phyloP scores from a whole-genome alignment of 371 early-diverging fungal species.

The Entomophthora muscae region DNA sequence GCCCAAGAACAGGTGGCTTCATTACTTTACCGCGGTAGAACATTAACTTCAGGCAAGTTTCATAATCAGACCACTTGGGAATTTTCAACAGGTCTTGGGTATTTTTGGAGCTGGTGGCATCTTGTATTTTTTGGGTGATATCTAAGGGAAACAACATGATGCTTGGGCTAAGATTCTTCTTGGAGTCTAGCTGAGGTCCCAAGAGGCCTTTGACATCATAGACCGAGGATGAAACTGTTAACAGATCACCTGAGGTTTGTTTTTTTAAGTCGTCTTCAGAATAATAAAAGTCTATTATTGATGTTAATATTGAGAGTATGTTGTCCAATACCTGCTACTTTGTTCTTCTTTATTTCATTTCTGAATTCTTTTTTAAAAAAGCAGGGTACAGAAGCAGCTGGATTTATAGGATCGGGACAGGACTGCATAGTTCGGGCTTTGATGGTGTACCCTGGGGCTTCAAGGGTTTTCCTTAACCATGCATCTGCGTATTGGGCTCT shows the following conservation, averaged over 20 bases:
- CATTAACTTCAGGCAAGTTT: neutral
- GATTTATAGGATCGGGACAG: neutral
- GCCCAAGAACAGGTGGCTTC: neutral
- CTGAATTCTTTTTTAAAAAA: neutral
- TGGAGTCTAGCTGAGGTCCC: neutral
- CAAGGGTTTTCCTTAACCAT: neutral
- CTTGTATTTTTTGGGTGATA: neutral
- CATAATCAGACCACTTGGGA: neutral
- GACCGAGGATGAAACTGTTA: neutral
- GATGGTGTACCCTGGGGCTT: neutral
- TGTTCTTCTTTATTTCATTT: neutral
- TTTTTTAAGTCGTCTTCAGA: neutral
- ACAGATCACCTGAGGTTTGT: neutral
- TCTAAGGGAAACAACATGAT: neutral
- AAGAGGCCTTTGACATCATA: neutral
- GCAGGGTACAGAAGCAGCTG: neutral
- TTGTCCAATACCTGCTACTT: neutral
- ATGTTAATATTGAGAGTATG: neutral
- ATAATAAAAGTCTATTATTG: neutral
- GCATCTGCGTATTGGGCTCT: neutral
- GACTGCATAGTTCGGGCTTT: neutral
- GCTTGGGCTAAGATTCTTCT: neutral
- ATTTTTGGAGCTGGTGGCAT: neutral
- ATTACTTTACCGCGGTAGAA: conserved; percentile 1
- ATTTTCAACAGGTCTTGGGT: neutral